Percentiles rank a stretch among this genome's conserved stretches.
phyloP scores from a whole-genome alignment of 345 rosid species.

The Turnera subulata region DNA sequence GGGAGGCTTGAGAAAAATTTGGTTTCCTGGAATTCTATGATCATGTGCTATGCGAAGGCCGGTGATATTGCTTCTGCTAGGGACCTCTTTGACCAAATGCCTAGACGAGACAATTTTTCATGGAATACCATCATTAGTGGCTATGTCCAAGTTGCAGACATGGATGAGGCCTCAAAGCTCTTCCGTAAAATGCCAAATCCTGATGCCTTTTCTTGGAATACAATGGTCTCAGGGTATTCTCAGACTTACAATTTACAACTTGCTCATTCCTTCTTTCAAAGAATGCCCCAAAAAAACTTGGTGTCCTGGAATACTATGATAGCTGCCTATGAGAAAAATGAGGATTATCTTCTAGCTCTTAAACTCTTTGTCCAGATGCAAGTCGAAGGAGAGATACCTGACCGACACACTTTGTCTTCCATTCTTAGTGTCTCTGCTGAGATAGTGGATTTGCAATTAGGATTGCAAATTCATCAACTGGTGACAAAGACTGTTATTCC shows the following conservation, averaged over 20 bases:
- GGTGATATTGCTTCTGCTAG: constrained; percentile 54
- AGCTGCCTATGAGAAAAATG: constrained; percentile 56
- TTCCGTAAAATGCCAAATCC: constrained; percentile 52
- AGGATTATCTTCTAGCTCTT: constrained; percentile 47
- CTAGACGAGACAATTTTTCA: constrained; percentile 50
- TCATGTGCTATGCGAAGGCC: constrained; percentile 61
- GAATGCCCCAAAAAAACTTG: constrained; percentile 46
- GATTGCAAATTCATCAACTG: constrained; percentile 67
- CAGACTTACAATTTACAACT: constrained; percentile 38
- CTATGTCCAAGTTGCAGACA: constrained; percentile 37
- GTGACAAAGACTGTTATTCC: constrained; percentile 45
- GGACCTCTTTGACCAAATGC: constrained; percentile 56
- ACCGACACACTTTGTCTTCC: constrained; percentile 67
- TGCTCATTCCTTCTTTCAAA: constrained; percentile 46
- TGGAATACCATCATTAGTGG: constrained; percentile 84
- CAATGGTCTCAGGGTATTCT: constrained; percentile 58
- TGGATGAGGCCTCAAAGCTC: constrained; percentile 56
- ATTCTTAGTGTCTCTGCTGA: constrained; percentile 52
- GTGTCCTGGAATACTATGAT: constrained; percentile 76
- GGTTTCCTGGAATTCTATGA: constrained; percentile 84
- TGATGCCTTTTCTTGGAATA: constrained; percentile 54
- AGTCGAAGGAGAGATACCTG: constrained; percentile 55
- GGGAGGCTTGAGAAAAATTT: constrained; percentile 37
- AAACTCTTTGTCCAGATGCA: constrained; percentile 52
- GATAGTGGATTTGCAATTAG: constrained; percentile 55